Base-by-base conservation (phyloP, 139 green algal species). In the Axilococcus clingmanii region DNA sequence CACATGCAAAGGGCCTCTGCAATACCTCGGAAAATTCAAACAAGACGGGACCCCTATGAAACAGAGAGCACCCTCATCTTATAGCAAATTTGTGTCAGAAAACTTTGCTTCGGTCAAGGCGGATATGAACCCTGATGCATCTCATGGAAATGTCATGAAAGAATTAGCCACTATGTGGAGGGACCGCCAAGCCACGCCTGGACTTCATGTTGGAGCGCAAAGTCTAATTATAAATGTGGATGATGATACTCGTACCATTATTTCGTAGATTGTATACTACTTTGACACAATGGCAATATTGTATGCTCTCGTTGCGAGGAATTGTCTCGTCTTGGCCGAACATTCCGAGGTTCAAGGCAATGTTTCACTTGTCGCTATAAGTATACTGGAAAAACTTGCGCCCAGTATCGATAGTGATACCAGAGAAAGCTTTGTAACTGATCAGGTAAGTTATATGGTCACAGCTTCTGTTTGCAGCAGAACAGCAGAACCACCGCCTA, bases 271-370 rank as follows among this genome's bases (percentile, higher is more conserved):
- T 38, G 33, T 12, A 38, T 9, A 38, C n/a, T n/a, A n/a, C n/a
- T n/a, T n/a, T n/a, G n/a, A n/a, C n/a, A n/a, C n/a, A n/a, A n/a
- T n/a, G n/a, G 48, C 36, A 44, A 72, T 90, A 14, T 55, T 88
- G 1, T 95, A 82, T 35, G 51, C 67, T 0, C 52, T 94, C 12
- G 75, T 95, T 2, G 69, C 79, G 0, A 61, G 87, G 6, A 79
- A 76, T 7, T 66, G 67, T 0, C 66, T 84, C 0, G 74, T 95
- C 0, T 71, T 95, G 5, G 81, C 83, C 0, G 87, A 95, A 28
- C 69, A 79, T 52, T 34, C 16, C 0, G 20, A 19, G 24, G 24
- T 9, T n/a, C 6, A 46, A 25, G 16, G 40, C 40, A 46, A 46
- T 46, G n/a, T n/a, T n/a, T n/a, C n/a, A n/a, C n/a, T n/a, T n/a